Conservation (phyloP, 2,329 filamentous ascomycete genomes). For the Zasmidium cellare region DNA sequence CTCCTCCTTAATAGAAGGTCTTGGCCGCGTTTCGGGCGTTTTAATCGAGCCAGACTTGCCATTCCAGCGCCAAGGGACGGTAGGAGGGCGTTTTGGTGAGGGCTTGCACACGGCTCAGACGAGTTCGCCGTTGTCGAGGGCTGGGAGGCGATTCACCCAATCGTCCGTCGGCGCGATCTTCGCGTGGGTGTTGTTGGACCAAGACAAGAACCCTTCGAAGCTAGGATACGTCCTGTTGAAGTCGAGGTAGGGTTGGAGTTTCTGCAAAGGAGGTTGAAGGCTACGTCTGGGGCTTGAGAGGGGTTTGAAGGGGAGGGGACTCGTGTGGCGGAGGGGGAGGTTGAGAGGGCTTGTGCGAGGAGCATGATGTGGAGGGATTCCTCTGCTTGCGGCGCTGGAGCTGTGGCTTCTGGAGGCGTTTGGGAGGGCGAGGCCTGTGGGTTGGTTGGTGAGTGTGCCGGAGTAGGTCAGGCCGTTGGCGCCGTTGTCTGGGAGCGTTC, state of each 20-base stretch:
- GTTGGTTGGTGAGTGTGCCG: slow-evolving; percentile 41
- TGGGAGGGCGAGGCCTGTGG: slow-evolving; percentile 37
- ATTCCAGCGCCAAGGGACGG: slow-evolving; percentile 35
- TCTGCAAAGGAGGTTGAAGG: slow-evolving; percentile 32
- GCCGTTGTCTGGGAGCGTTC: slow-evolving; percentile 31
- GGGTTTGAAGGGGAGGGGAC: slow-evolving; percentile 22
- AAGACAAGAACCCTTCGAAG: slow-evolving; percentile 44
- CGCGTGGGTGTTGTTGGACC: slow-evolving; percentile 37
- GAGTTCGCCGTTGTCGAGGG: slow-evolving; percentile 46
- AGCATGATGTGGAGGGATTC: slow-evolving; percentile 47
- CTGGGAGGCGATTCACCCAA: slow-evolving; percentile 44
- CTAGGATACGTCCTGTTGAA: slow-evolving; percentile 47
- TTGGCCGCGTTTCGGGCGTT: slow-evolving; percentile 39
- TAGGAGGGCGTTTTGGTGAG: slow-evolving; percentile 28
- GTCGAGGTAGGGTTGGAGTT: slow-evolving; percentile 41
- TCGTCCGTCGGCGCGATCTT: slow-evolving; percentile 32
- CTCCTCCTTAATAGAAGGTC: slow-evolving; percentile 41
- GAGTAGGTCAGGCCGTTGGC: slow-evolving; percentile 47
- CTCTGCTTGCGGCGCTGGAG: slow-evolving; percentile 44
- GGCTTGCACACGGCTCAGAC: slow-evolving; percentile 46
- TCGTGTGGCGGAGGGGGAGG: slow-evolving; percentile 40
- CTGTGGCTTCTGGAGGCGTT: slow-evolving; percentile 32
- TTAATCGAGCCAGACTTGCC: slow-evolving; percentile 46
- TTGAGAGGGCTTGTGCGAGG: slow-evolving; percentile 43
- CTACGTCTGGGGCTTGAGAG: not conserved